Evolutionary conservation across 1,139 yeast species (phyloP), one percentile per base, ranked within the genome.

Genomic region (Tardiomyces digboiensis): DNA sequence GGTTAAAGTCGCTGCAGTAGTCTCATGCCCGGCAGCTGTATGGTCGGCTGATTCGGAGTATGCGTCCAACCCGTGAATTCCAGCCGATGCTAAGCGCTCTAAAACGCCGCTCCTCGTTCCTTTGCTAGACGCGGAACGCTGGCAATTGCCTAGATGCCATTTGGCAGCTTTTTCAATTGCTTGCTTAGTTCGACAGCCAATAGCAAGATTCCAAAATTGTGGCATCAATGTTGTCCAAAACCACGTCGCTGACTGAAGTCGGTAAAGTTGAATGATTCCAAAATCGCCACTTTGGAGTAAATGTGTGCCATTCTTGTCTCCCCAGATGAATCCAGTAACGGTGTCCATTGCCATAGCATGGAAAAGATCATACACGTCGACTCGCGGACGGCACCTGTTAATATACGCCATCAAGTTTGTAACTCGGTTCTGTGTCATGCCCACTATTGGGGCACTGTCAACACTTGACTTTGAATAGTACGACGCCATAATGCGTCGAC

Each of bases 281-380:
- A 75, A 60, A 20, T 6, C 37, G 4, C 37, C 37, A n/a, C 19
- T 14, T 10, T 10, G 19, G 6, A 33, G 37, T 8, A 26, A 3
- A 42, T 67, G 58, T 1, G 81, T 67, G 3, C 66, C 55, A 36
- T 56, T 50, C 6, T 64, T 62, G 0, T 59, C 52, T 0, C 89
- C 89, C 48, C 80, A 70, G 46, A 80, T 79, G 57, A 80, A 78
- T 13, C 74, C 71, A 2, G 82, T 72, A 1, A 80, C 78, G 4
- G 78, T 81, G 53, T 82, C 88, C 78, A 82, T 75, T 1, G 91
- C 88, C 53, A 82, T 67, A n/a, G 81, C 68, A 18, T 80, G 80
- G 66, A 80, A 82, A 18, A 82, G 58, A 13, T 76, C 70, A 54
- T 76, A 79, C 1, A 78, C 80, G 43, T 82, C 84, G 23, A 80